Evolutionary conservation across 192 early-diverging fungal genomes (phyloP).

Genomic region (Jimgerdemannia flammicorona): DNA sequence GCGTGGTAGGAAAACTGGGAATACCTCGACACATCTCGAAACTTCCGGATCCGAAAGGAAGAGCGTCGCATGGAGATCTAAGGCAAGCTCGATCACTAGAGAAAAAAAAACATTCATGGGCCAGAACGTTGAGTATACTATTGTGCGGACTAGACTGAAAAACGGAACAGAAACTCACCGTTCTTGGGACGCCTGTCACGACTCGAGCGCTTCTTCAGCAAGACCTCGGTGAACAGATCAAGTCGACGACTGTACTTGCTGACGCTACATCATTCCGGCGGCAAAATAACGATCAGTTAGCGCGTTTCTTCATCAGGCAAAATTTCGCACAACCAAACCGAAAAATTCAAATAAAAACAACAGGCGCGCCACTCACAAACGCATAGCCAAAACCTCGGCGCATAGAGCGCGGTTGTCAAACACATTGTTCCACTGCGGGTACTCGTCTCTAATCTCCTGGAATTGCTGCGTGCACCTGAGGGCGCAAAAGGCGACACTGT

Average conservation of each 20-base stretch:
- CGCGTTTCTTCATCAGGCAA: no score
- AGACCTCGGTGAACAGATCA: slow-evolving; percentile 8
- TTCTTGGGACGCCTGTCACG: background rate
- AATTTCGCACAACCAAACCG: no score
- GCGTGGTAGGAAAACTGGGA: background rate
- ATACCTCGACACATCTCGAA: background rate
- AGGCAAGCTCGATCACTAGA: slow-evolving; percentile 6
- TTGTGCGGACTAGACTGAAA: background rate
- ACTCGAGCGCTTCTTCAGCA: slow-evolving; percentile 7
- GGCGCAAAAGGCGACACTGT: no score
- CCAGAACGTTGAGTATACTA: background rate
- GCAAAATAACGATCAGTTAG: background rate
- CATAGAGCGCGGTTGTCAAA: no score
- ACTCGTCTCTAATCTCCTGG: no score
- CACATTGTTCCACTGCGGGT: no score
- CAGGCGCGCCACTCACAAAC: no score
- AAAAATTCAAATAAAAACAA: no score
- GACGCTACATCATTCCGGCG: slow-evolving; percentile 2
- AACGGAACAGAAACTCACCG: background rate
- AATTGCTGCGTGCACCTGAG: no score
- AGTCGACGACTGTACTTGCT: background rate
- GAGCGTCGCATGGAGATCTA: slow-evolving; percentile 7
- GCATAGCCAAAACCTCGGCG: no score
- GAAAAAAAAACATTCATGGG: background rate
- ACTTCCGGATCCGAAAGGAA: slow-evolving; percentile 12